Percentiles rank a stretch among this genome's conserved stretches.
Conservation (phyloP, 208 protist genomes). For the Acanthamoeba royreba region DNA sequence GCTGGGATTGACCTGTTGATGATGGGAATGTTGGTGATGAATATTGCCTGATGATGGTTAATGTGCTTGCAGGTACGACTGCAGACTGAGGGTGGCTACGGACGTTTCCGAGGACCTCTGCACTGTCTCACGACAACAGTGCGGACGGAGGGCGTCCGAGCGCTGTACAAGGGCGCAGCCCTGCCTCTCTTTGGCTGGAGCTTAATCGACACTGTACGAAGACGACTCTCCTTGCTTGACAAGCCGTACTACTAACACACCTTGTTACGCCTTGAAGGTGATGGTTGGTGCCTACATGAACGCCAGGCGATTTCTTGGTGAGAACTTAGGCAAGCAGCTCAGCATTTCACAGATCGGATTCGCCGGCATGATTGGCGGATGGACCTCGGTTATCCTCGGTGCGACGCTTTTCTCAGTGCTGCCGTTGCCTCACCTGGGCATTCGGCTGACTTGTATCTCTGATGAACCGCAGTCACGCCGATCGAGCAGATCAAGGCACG, state of each 20-base stretch:
- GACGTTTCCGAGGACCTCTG: conserved; percentile 2
- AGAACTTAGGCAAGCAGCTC: not conserved
- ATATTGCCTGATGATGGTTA: too few species aligned
- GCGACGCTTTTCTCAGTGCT: not conserved
- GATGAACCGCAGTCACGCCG: conserved; percentile 15
- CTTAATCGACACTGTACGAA: conserved; percentile 35
- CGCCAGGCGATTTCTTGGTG: not conserved
- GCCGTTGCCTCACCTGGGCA: too few species aligned
- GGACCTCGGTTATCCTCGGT: conserved; percentile 21
- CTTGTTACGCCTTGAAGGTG: not conserved
- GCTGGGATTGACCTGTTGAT: too few species aligned
- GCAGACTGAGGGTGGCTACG: conserved; percentile 37
- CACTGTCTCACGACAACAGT: conserved; percentile 34
- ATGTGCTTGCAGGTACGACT: conserved; percentile 7
- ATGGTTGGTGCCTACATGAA: conserved; percentile 40
- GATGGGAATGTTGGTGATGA: too few species aligned
- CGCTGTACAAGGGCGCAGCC: conserved; percentile 29
- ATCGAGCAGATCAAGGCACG: conserved; percentile 41
- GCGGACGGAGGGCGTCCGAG: not conserved
- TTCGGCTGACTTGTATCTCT: too few species aligned
- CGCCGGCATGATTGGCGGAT: not conserved
- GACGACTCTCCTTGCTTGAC: too few species aligned
- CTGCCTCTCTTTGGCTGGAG: conserved; percentile 34
- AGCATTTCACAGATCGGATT: not conserved
- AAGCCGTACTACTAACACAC: not conserved